Conservation (phyloP, 179 eudicot species). For the Amaranthus tricolor region DNA sequence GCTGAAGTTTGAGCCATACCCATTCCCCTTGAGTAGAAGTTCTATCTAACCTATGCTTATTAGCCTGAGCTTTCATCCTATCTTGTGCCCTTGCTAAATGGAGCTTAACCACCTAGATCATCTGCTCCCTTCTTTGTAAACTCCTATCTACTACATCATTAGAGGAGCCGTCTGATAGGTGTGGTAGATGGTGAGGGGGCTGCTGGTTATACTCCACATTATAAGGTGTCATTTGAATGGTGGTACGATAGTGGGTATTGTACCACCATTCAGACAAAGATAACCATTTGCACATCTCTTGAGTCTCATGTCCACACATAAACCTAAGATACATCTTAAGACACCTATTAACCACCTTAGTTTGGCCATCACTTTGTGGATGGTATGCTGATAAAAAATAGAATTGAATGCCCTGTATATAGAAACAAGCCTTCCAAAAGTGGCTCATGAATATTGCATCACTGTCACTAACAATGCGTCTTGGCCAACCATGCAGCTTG, state of each 20-base stretch:
- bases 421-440: not conserved
- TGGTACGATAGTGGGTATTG: not conserved
- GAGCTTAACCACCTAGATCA: not conserved
- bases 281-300: not conserved
- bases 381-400: not conserved
- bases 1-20: not conserved
- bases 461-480: not conserved
- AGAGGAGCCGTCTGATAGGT: too few species aligned
- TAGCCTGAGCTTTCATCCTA: not conserved
- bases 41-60: not conserved
- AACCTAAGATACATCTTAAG: too few species aligned
- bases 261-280: not conserved
- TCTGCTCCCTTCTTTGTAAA: not conserved
- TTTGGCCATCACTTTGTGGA: not conserved
- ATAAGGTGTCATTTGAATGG: not conserved
- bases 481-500: not conserved
- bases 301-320: not conserved
- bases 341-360: not conserved
- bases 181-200: too few species aligned
- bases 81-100: not conserved
- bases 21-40: not conserved
- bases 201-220: too few species aligned
- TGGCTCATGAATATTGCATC: not conserved
- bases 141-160: not conserved
- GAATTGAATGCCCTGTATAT: not conserved